Conservation (phyloP, 2,329 filamentous ascomycete species). For the Stemphylium vesicarium region DNA sequence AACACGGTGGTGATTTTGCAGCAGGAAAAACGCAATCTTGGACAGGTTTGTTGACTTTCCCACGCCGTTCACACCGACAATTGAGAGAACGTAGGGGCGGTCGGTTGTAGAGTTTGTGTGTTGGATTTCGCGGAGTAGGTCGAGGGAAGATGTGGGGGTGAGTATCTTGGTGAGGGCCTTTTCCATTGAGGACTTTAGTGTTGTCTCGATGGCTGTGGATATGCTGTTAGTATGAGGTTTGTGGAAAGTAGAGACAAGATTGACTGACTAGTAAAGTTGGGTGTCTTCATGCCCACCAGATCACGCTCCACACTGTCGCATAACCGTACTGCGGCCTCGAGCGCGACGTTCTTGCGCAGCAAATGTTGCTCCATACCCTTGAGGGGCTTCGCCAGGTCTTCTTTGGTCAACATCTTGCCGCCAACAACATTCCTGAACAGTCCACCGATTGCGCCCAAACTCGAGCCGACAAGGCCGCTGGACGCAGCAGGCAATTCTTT, state of each 20-base stretch:
- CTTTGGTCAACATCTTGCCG: slow-evolving; percentile 87
- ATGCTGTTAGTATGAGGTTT: slow-evolving; percentile 14
- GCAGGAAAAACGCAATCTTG: slow-evolving; percentile 96
- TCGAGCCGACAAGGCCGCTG: slow-evolving; percentile 74
- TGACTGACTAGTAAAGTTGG: slow-evolving; percentile 76
- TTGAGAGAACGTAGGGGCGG: slow-evolving; percentile 95
- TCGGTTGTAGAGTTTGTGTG: slow-evolving; percentile 66
- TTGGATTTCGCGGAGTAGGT: slow-evolving; percentile 92
- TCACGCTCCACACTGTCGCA: slow-evolving; percentile 92
- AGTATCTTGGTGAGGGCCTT: slow-evolving; percentile 92
- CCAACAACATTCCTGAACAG: slow-evolving; percentile 95
- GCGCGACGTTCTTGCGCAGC: slow-evolving; percentile 92
- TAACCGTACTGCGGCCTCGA: slow-evolving; percentile 88
- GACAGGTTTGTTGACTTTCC: slow-evolving; percentile 97
- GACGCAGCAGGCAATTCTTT: slow-evolving; percentile 30
- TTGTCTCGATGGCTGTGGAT: slow-evolving; percentile 71
- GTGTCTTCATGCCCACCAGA: slow-evolving; percentile 87
- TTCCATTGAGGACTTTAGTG: slow-evolving; percentile 86
- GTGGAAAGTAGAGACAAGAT: background rate
- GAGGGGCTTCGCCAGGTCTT: slow-evolving; percentile 89
- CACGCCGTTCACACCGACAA: slow-evolving; percentile 97
- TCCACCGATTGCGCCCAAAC: slow-evolving; percentile 81
- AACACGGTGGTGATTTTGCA: slow-evolving; percentile 96
- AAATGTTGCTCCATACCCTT: slow-evolving; percentile 97
- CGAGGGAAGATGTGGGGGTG: slow-evolving; percentile 91